Percentiles rank a stretch among this genome's conserved stretches.
Evolutionary conservation across 768 basidiomycete genomes (phyloP).

Genomic region (Phlebiopsis gigantea): DNA sequence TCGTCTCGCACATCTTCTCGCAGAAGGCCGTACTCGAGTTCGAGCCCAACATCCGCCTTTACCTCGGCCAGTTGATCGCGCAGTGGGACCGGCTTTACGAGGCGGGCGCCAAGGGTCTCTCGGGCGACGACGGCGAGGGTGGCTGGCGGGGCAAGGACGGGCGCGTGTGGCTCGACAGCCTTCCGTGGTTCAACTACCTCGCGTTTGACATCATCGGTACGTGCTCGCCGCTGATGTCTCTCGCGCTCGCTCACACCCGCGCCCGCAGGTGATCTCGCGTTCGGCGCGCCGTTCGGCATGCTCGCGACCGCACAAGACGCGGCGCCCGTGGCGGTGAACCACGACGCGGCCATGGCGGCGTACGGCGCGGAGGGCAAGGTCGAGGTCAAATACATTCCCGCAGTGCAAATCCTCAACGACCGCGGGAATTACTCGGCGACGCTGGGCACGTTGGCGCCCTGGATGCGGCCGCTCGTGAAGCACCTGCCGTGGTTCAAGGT

Average conservation of each 20-base stretch:
- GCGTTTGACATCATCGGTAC: constrained; percentile 74
- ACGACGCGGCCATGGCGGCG: constrained; percentile 48
- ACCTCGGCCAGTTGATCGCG: constrained; percentile 46
- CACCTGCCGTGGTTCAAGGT: constrained; percentile 69
- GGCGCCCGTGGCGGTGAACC: constrained; percentile 60
- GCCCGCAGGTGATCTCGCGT: constrained; percentile 69
- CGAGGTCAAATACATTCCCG: constrained; percentile 63
- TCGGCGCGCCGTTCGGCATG: constrained; percentile 90
- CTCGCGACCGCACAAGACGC: constrained; percentile 66
- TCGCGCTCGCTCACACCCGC: neutral
- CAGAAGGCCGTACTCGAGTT: constrained; percentile 85
- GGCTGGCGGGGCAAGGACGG: constrained; percentile 59
- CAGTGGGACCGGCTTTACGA: constrained; percentile 76
- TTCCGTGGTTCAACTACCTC: constrained; percentile 67
- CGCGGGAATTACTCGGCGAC: constrained; percentile 85
- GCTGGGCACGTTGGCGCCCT: constrained; percentile 71
- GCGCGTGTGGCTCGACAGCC: constrained; percentile 66
- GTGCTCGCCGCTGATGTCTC: neutral
- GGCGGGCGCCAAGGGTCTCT: constrained; percentile 46
- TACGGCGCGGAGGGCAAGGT: constrained; percentile 43
- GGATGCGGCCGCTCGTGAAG: constrained; percentile 62
- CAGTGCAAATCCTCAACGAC: constrained; percentile 80
- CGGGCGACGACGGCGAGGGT: constrained; percentile 54
- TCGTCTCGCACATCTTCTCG: constrained; percentile 80
- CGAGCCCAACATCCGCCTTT: constrained; percentile 78